These are phyloP conservation scores for Casuarina cunninghamiana DNA, from an alignment of 306 rosid species.

Conservation along the genomic window DNA sequence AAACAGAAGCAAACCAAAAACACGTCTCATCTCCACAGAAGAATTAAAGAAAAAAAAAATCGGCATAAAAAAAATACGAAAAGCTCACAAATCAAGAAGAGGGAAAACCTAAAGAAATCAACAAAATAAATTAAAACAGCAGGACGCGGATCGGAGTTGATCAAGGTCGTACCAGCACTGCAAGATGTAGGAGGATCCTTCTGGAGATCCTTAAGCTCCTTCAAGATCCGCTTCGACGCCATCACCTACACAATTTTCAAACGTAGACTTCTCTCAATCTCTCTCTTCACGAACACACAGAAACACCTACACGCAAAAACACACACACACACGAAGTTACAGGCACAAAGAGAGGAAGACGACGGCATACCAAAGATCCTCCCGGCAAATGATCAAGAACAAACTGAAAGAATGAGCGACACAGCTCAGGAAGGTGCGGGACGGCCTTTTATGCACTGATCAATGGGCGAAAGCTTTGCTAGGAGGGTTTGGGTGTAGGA, in stretches of 20 bases:
- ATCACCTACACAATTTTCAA: conserved; percentile 33
- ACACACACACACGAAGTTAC: not conserved
- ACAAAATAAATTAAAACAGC: not conserved
- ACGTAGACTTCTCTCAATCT: conserved; percentile 4
- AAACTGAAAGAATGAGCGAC: not conserved
- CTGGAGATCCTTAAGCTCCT: conserved; percentile 74
- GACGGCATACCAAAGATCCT: conserved; percentile 23
- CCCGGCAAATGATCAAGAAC: not conserved
- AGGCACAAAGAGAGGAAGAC: not conserved
- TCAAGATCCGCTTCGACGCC: conserved; percentile 71
- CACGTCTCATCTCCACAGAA: not conserved
- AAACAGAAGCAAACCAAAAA: not conserved
- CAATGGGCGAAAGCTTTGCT: not conserved
- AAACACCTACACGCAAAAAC: not conserved
- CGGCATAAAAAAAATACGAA: not conserved
- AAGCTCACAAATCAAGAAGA: not conserved
- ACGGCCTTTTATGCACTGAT: not conserved
- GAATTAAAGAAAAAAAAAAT: not conserved
- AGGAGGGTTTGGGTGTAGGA: too few relatives aligned
- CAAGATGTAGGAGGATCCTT: conserved; percentile 81
- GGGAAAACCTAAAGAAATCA: not conserved
- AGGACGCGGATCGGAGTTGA: not conserved
- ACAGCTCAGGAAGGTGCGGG: not conserved
- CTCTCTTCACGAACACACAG: not conserved
- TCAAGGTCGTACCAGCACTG: conserved; percentile 56